phyloP scores from a whole-genome alignment of 208 protist species.

The Naegleria fowleri region DNA sequence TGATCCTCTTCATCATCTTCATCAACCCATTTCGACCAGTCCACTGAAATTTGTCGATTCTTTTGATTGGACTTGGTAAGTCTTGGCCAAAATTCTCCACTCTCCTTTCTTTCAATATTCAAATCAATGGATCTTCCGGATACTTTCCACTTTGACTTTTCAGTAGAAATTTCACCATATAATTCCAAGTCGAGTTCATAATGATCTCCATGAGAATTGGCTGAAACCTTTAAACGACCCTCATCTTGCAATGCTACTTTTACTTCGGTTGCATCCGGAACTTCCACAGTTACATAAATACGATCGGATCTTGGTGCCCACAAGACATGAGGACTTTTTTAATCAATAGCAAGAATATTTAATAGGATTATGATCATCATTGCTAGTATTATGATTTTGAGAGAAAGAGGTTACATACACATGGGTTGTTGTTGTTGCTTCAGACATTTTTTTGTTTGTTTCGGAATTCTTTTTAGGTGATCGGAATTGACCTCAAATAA shows the following conservation, averaged over 20 bases:
- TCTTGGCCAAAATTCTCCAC: conserved; percentile 57
- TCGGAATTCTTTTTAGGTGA: no score
- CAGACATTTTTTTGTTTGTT: no score
- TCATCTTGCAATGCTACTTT: conserved; percentile 55
- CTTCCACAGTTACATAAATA: conserved; percentile 63
- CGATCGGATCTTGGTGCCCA: conserved; percentile 72
- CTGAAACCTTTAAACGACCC: conserved; percentile 58
- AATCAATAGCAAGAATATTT: no score
- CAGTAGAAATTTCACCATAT: neutral
- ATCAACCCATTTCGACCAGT: conserved; percentile 73
- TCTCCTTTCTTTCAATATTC: conserved; percentile 56
- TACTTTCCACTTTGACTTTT: conserved; percentile 29
- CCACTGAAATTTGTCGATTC: conserved; percentile 62
- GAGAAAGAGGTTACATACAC: no score
- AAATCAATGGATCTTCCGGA: conserved; percentile 14
- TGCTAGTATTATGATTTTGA: no score
- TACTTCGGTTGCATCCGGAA: conserved; percentile 65
- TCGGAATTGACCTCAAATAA: no score
- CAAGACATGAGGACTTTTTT: neutral
- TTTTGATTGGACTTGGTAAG: conserved; percentile 61
- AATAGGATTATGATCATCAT: no score
- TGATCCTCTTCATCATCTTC: conserved; percentile 37
- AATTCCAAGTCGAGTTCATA: conserved; percentile 16
- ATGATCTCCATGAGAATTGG: conserved; percentile 53
- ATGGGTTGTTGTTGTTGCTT: no score